A percentile compares a stretch with the other conserved stretches of the same genome.
Evolutionary conservation across 768 basidiomycete species (phyloP).

Genomic region (Kwoniella bestiolae): DNA sequence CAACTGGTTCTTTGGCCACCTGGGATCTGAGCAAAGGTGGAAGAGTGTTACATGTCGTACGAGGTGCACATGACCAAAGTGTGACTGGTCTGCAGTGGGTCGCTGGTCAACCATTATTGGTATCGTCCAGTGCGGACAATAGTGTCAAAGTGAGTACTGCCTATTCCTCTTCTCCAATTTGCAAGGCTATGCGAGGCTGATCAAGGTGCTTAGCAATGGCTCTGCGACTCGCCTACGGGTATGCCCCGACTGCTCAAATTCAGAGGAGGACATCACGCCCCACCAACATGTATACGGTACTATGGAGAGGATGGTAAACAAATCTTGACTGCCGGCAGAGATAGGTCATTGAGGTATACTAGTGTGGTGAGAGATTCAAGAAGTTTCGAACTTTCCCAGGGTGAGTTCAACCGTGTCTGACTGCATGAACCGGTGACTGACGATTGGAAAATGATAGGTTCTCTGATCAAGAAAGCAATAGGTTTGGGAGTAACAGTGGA

Average conservation of each 20-base stretch:
- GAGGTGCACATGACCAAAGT: slow-evolving; percentile 85
- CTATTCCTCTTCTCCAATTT: neutral
- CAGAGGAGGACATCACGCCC: slow-evolving; percentile 86
- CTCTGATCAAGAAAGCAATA: slow-evolving; percentile 78
- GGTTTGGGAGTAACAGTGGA: slow-evolving; percentile 75
- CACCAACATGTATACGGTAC: slow-evolving; percentile 88
- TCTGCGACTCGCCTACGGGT: slow-evolving; percentile 87
- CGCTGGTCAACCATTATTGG: slow-evolving; percentile 84
- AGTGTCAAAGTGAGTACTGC: slow-evolving; percentile 75
- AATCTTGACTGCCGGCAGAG: slow-evolving; percentile 77
- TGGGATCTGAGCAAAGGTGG: slow-evolving; percentile 90
- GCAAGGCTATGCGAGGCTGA: slow-evolving; percentile 11
- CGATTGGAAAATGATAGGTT: slow-evolving; percentile 62
- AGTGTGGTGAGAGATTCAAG: slow-evolving; percentile 94
- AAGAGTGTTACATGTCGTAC: slow-evolving; percentile 77
- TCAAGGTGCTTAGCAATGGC: slow-evolving; percentile 78
- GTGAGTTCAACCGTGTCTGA: slow-evolving; percentile 60
- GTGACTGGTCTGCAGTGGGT: slow-evolving; percentile 88
- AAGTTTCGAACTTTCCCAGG: slow-evolving; percentile 93
- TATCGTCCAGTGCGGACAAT: slow-evolving; percentile 92
- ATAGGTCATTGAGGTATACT: slow-evolving; percentile 85
- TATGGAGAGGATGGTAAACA: slow-evolving; percentile 98
- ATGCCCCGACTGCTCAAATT: slow-evolving; percentile 87
- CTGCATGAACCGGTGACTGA: neutral
- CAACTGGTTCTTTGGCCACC: slow-evolving; percentile 82